These are phyloP conservation scores for Aspergillus terreus DNA, from an alignment of 2,329 filamentous ascomycete genomes.

Conservation along the genomic window DNA sequence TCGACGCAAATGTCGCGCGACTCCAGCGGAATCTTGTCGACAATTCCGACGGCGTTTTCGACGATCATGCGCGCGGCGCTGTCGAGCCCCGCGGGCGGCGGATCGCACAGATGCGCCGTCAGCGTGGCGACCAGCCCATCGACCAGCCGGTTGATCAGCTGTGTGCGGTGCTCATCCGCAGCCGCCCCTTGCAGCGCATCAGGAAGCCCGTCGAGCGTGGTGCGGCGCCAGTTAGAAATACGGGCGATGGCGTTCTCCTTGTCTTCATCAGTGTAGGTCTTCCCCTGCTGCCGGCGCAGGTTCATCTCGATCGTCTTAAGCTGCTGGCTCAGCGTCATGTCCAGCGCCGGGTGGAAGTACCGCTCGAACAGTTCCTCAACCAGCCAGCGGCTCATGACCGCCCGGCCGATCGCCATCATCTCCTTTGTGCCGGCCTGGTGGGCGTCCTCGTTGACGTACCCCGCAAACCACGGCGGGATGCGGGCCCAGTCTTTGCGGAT, in stretches of 20 bases:
- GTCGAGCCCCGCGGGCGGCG: slow-evolving; percentile 75
- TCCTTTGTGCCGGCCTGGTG: slow-evolving; percentile 87
- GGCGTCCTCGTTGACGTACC: slow-evolving; percentile 79
- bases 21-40: slow-evolving; percentile 81
- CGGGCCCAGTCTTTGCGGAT: slow-evolving; percentile 91
- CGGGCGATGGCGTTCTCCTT: slow-evolving; percentile 83
- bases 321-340: slow-evolving; percentile 68
- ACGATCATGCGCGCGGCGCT: slow-evolving; percentile 89
- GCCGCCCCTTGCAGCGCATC: slow-evolving; percentile 64
- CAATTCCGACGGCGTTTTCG: slow-evolving; percentile 81
- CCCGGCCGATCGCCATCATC: slow-evolving; percentile 92
- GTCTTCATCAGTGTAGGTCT: slow-evolving; percentile 75
- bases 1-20: slow-evolving; percentile 84
- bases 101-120: slow-evolving; percentile 69
- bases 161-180: slow-evolving; percentile 62
- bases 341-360: slow-evolving; percentile 87
- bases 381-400: slow-evolving; percentile 84
- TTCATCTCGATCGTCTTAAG: slow-evolving; percentile 85
- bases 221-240: slow-evolving; percentile 87
- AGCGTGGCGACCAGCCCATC: slow-evolving; percentile 65
- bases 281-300: slow-evolving; percentile 73
- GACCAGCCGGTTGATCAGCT: slow-evolving; percentile 68
- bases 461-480: slow-evolving; percentile 75
- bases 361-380: slow-evolving; percentile 87
- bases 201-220: slow-evolving; percentile 86